Conservation (phyloP, 179 eudicot species). For the Camellia oleifera region DNA sequence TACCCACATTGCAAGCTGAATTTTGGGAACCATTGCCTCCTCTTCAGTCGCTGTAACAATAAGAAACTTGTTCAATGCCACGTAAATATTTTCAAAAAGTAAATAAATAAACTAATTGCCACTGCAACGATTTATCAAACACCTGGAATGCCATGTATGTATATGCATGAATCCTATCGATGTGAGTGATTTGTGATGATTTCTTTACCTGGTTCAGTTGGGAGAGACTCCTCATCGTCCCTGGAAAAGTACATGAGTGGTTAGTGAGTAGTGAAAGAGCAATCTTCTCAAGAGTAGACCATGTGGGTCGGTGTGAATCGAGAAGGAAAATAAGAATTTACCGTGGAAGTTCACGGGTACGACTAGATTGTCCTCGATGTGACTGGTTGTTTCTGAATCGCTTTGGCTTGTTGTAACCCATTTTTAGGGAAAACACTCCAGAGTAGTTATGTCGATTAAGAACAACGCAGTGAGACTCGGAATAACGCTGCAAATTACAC, state of each 20-base stretch:
- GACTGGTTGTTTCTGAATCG: slow-evolving; percentile 50
- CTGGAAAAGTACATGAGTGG: slow-evolving; percentile 16
- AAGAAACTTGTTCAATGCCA: slow-evolving; percentile 11
- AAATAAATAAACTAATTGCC: background rate
- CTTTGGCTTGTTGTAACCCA: slow-evolving; percentile 74
- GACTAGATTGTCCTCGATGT: slow-evolving; percentile 40
- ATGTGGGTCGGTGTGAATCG: slow-evolving; percentile 10
- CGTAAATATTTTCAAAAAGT: too few species aligned
- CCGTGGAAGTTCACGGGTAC: slow-evolving; percentile 24
- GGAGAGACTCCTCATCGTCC: slow-evolving; percentile 67
- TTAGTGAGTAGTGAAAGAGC: background rate
- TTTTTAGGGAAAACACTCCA: slow-evolving; percentile 4
- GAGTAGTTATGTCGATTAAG: background rate
- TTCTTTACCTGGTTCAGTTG: slow-evolving; percentile 41
- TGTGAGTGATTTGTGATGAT: background rate
- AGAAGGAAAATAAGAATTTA: background rate
- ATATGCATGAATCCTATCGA: background rate
- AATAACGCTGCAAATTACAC: background rate
- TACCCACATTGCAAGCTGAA: slow-evolving; percentile 98
- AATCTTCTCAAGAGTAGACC: background rate
- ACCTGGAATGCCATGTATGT: background rate
- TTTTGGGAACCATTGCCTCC: slow-evolving; percentile 38
- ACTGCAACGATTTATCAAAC: slow-evolving; percentile 17
- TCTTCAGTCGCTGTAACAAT: slow-evolving; percentile 39
- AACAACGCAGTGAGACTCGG: background rate